phyloP scores from a whole-genome alignment of 805 yeast genomes.

The Hanseniaspora jakobsenii region DNA sequence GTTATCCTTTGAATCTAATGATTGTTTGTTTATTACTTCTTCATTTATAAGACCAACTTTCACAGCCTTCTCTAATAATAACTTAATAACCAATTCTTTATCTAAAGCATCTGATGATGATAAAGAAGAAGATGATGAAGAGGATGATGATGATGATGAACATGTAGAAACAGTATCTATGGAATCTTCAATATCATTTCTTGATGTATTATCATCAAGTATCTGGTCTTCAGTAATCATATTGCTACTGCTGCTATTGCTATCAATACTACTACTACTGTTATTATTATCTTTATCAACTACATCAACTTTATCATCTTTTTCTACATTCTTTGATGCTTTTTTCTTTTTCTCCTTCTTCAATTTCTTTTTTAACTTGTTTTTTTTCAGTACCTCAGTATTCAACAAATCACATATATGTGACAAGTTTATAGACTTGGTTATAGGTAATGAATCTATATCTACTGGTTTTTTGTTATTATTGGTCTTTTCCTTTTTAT shows the following conservation, averaged over 20 bases:
- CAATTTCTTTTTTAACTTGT: conserved; percentile 11
- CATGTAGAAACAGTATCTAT: neutral
- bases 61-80: conserved; percentile 12
- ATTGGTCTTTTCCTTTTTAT: neutral
- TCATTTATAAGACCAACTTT: conserved; percentile 10
- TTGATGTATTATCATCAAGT: no score
- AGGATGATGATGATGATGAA: no score
- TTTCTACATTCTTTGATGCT: neutral
- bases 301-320: neutral
- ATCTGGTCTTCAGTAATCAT: no score
- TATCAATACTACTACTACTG: no score
- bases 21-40: conserved; percentile 4
- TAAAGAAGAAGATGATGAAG: no score
- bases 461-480: neutral
- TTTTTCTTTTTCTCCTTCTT: conserved; percentile 6
- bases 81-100: conserved; percentile 4
- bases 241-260: no score
- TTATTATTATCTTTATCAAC: neutral
- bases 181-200: neutral
- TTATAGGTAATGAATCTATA: conserved; percentile 13
- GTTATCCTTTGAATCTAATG: neutral
- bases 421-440: conserved; percentile 13
- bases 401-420: conserved; percentile 10
- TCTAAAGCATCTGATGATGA: neutral
- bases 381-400: conserved; percentile 3